Percentiles rank a stretch among this genome's conserved stretches.
phyloP scores from a whole-genome alignment of 2,329 filamentous ascomycete genomes.

The Didymosphaeria variabile region DNA sequence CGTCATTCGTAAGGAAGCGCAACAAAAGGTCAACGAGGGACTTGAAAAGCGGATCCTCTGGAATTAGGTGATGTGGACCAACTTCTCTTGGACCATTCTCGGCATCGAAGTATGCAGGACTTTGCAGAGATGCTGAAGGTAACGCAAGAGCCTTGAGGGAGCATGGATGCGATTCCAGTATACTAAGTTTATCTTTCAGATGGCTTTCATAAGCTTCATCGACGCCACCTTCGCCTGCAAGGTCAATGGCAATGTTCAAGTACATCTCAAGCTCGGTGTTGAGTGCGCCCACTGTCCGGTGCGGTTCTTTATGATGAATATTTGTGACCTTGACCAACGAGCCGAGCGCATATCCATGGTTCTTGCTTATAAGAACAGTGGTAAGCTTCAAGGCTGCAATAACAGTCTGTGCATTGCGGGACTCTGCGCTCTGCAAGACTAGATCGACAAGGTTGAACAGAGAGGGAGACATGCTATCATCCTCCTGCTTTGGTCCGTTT shows the following conservation, averaged over 20 bases:
- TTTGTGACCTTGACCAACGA: slow-evolving; percentile 76
- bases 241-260: slow-evolving; percentile 71
- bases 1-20: slow-evolving; percentile 86
- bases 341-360: slow-evolving; percentile 84
- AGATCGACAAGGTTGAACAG: slow-evolving; percentile 95
- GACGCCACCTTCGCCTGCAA: slow-evolving; percentile 75
- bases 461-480: slow-evolving; percentile 80
- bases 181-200: slow-evolving; percentile 73
- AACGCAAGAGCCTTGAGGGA: slow-evolving; percentile 74
- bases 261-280: slow-evolving; percentile 78
- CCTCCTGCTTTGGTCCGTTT: slow-evolving; percentile 77
- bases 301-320: slow-evolving; percentile 62
- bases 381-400: slow-evolving; percentile 88
- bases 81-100: slow-evolving; percentile 66
- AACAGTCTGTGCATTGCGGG: slow-evolving; percentile 86
- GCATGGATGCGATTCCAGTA: slow-evolving; percentile 77
- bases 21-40: slow-evolving; percentile 69
- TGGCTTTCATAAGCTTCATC: slow-evolving; percentile 77
- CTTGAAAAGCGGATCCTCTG: slow-evolving; percentile 67
- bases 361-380: slow-evolving; percentile 83
- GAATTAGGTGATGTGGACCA: slow-evolving; percentile 67
- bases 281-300: slow-evolving; percentile 76
- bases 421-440: slow-evolving; percentile 83
- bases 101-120: slow-evolving; percentile 56
- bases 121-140: slow-evolving; percentile 66